Base-by-base conservation (phyloP, 2,329 filamentous ascomycete genomes). In the Fusarium xylarioides region DNA sequence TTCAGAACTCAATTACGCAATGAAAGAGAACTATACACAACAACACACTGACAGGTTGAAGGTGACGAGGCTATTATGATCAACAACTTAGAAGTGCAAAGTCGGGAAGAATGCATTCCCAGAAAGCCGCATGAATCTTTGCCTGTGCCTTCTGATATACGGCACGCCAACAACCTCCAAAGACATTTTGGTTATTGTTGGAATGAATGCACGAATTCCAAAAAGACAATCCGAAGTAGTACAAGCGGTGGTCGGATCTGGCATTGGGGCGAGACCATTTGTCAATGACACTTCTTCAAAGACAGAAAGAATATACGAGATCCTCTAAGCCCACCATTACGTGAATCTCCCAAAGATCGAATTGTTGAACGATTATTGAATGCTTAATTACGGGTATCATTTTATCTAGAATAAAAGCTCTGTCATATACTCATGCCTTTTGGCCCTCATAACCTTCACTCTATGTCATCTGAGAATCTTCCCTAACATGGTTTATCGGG, bases 401-500 rank as follows among this genome's bases (percentile, higher is more conserved):
- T 54, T 60, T 49, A 52, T 63, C 35, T 54, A 62, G 50, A 38
- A 21, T 75, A 21, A 65, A 58, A 21, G 40, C 44, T 52, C 63
- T 26, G 59, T 32, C 38, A 16, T 61, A 26, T 34, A 61, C 30
- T 15, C 37, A 44, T 18, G 18, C 30, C 35, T 43, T 19, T 16
- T 47, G 58, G 32, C 37, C 15, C 23, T 30, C 30, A 15, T 56
- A 21, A 11, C 42, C 21, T 30, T 16, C 18, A n/a, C n/a, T 58
- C 32, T 55, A 73, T 32, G 62, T 43, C 64, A 57, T 40, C 11
- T 54, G 42, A 18, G 50, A 53, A 37, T 68, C 68, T 40, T 55
- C 40, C 5, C 44, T 63, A 10, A 66, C 19, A 32, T 75, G 58
- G 15, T 68, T 72, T 28, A 81, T 73, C 19, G 81, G 81, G 35